Percentiles rank a stretch among this genome's conserved stretches.
phyloP scores from a whole-genome alignment of 2,329 filamentous ascomycete species.

The Diaporthe aspalathi region DNA sequence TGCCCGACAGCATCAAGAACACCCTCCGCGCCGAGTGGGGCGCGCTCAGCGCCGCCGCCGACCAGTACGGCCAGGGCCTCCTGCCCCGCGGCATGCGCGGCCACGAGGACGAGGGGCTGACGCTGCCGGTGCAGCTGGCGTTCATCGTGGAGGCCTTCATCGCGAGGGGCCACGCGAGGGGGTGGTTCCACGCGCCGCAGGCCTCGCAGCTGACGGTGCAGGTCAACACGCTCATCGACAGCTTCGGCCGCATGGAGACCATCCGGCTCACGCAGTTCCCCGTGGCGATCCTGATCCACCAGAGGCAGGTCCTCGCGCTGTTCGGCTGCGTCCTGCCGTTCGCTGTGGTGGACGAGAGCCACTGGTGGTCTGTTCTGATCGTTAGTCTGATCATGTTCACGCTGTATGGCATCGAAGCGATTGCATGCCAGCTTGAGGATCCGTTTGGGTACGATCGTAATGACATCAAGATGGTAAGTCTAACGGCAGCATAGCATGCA shows the following conservation, averaged over 20 bases:
- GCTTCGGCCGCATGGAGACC: conserved; percentile 28
- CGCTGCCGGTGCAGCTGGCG: conserved; percentile 24
- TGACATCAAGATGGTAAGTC: conserved; percentile 29
- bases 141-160: conserved; percentile 30
- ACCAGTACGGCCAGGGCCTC: conserved; percentile 22
- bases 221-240: conserved; percentile 25
- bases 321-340: conserved; percentile 31
- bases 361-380: conserved; percentile 32
- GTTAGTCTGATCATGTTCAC: conserved; percentile 25
- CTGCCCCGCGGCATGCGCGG: conserved; percentile 1
- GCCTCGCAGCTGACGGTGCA: conserved; percentile 33
- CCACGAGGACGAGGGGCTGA: conserved; percentile 29
- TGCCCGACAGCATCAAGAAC: conserved; percentile 32
- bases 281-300: conserved; percentile 30
- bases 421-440: conserved; percentile 31
- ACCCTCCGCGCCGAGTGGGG: conserved; percentile 32
- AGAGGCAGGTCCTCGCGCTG: conserved; percentile 29
- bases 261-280: conserved; percentile 29
- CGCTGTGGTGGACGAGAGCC: conserved; percentile 31
- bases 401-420: conserved; percentile 27
- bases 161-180: conserved; percentile 21
- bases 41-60: neutral
- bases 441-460: conserved; percentile 30
- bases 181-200: conserved; percentile 32
- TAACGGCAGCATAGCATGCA: no score